Evolutionary conservation across 495 filamentous ascomycete genomes (phyloP), one percentile per base, ranked within the genome.

Genomic region (Astrothelium macrocarpum): DNA sequence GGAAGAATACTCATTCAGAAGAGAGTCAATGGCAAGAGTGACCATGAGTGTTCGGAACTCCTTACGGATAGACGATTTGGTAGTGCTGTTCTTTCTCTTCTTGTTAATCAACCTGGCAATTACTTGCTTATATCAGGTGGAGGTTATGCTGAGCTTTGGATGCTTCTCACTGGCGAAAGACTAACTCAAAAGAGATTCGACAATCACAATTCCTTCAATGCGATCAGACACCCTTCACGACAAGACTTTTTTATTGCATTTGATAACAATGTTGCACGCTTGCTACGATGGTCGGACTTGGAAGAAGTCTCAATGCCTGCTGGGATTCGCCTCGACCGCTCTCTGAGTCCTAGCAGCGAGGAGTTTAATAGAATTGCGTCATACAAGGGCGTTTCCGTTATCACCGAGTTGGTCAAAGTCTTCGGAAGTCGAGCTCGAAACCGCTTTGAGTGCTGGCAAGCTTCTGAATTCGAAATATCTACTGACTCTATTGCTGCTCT

Each of bases 401-500:
- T 39, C 5, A 39, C 34, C 34, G 34, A 39, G 34, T 39, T 39
- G 14, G 34, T 39, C 5, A 39, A 39, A 39, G 34, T 39, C 5
- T 39, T 39, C 14, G 34, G 34, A 14, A 5, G 34, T 39, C 34
- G 34, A 5, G 34, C 34, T 39, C 34, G 14, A 39, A 39, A 5
- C 34, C 34, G 34, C 34, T 39, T 39, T 39, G 34, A 39, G 34
- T 39, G 34, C 34, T 39, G 34, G 34, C 34, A 36, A 60, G 59
- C 12, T 60, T 20, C 58, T 60, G 58, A 28, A 32, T 60, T 32
- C 58, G 34, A 32, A n/a, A 34, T 60, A 11, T 62, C 60, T 11
- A 49, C 45, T 1, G 20, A 20, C 34, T 43, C 32, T 18, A 45
- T 16, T 0, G 20, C 34, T 62, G 39, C 3, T 45, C 31, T 31